Percentiles rank a stretch among this genome's conserved stretches.
Evolutionary conservation across 2,329 filamentous ascomycete genomes (phyloP).

Genomic region (Phoma sp.): DNA sequence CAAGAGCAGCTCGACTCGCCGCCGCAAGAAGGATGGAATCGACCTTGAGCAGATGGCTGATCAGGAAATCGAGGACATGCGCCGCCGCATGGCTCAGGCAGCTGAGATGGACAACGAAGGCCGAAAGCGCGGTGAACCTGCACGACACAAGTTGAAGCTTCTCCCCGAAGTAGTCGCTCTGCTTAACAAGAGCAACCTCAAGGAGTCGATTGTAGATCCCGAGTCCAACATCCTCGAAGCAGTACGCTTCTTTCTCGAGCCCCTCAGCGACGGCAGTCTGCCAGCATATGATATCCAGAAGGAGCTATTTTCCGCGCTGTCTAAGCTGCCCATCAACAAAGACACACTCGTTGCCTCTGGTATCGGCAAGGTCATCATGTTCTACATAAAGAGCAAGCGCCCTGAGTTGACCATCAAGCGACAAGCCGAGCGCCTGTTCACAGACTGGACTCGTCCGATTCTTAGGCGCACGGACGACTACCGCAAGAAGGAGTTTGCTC

Average conservation of each 20-base stretch:
- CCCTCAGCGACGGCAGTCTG: slow-evolving; percentile 88
- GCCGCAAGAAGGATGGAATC: slow-evolving; percentile 84
- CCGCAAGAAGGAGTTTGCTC: slow-evolving; percentile 78
- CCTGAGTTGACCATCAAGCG: slow-evolving; percentile 89
- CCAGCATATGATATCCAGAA: slow-evolving; percentile 98
- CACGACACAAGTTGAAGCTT: slow-evolving; percentile 91
- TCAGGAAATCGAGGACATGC: slow-evolving; percentile 85
- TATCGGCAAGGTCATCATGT: slow-evolving; percentile 94
- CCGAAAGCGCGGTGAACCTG: slow-evolving; percentile 78
- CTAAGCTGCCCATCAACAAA: slow-evolving; percentile 85
- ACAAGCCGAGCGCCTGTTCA: slow-evolving; percentile 88
- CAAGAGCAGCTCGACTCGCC: slow-evolving; percentile 77
- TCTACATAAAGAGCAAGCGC: slow-evolving; percentile 95
- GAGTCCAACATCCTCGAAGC: slow-evolving; percentile 95
- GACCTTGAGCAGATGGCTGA: slow-evolving; percentile 91
- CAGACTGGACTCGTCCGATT: slow-evolving; percentile 95
- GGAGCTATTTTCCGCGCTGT: slow-evolving; percentile 84
- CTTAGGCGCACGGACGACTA: slow-evolving; percentile 94
- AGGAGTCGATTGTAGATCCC: slow-evolving; percentile 84
- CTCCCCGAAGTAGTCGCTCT: slow-evolving; percentile 88
- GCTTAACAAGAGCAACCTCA: slow-evolving; percentile 87
- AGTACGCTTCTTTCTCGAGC: slow-evolving; percentile 96
- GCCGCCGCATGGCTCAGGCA: slow-evolving; percentile 87
- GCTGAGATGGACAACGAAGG: slow-evolving; percentile 86
- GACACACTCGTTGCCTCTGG: slow-evolving; percentile 88